These are phyloP conservation scores for Chlamydomonas sp. DNA, from an alignment of 139 green algal species.

Conservation along the genomic window DNA sequence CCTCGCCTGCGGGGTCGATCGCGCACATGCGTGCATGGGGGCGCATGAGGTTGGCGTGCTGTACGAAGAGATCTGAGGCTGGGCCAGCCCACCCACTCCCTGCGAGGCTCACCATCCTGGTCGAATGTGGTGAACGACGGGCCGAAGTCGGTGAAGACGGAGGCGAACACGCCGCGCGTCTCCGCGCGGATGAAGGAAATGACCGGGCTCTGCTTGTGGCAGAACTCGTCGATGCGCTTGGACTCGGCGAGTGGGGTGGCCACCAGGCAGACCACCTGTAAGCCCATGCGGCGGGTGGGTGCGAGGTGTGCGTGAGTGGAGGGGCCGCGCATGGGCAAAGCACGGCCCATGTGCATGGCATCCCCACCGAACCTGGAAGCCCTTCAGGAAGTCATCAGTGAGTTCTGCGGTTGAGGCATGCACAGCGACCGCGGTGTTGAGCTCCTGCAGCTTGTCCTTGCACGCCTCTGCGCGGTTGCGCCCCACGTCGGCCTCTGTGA, in stretches of 20 bases:
- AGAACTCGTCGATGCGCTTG: conserved; percentile 64
- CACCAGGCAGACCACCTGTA: too few species aligned
- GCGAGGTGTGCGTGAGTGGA: not conserved
- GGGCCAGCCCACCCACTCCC: not conserved
- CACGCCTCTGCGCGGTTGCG: conserved; percentile 84
- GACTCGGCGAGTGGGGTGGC: conserved; percentile 53
- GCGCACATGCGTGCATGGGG: too few species aligned
- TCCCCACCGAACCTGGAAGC: conserved; percentile 71
- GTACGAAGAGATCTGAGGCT: too few species aligned
- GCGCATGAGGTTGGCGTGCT: too few species aligned
- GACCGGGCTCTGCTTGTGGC: conserved; percentile 42
- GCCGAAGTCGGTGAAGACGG: conserved; percentile 96
- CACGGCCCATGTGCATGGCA: too few species aligned
- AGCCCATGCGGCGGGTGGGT: too few species aligned
- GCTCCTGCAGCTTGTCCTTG: conserved; percentile 83
- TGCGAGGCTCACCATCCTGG: conserved; percentile 62
- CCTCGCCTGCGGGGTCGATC: too few species aligned
- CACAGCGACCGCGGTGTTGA: conserved; percentile 87
- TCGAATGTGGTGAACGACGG: conserved; percentile 79
- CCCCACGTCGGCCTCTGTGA: conserved; percentile 80
- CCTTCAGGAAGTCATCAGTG: conserved; percentile 51
- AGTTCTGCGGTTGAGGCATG: conserved; percentile 45
- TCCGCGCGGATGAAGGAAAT: conserved; percentile 85
- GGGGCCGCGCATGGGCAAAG: not conserved
- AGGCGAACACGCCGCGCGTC: conserved; percentile 85